Base-by-base conservation (phyloP, 2,329 filamentous ascomycete species). In the Ophiocordyceps sinensis region DNA sequence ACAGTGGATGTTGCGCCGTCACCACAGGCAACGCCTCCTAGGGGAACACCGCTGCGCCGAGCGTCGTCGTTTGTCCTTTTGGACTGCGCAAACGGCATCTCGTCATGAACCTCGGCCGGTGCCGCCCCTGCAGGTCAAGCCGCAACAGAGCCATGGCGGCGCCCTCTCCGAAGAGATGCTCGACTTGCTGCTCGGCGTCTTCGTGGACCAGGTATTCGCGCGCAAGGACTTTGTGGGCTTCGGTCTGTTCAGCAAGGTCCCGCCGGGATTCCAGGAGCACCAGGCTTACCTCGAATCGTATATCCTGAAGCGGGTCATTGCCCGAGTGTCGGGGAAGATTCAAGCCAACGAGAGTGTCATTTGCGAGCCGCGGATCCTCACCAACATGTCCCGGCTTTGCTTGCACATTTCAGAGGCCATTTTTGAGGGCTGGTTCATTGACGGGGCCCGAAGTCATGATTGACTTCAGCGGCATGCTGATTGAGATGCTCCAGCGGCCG, bases 251-350 rank as follows among this genome's bases (percentile, higher is more conserved):
- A 66, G 85, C 41, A 94, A 91, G 56, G 82, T 89, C 0, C 91
- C 93, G 2, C 86, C 91, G 1, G 88, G 89, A 0, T 94, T 94
- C 53, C 77, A 89, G 49, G 91, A 96, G 55, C 87, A 96, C 50
- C 88, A 95, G 53, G 86, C 87, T 0, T 94, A 88, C 56, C 95
- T 98, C 49, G 86, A 94, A 55, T 94, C 91, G 0, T 95, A 88
- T 54, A 66, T 96, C 3, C 66, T 96, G 17, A 76, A 79, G 26
- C 82, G 81, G 47, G 78, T 84, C 0, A 73, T 95, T 37, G 72
- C 77, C 3, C 76, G 82, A 28, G 63, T 94, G 14, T 75, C 75
- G 29, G 82, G 74, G 43, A 70, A 76, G 19, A 70, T 96, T 9
- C 77, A 85, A 45, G 62, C 81, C 2, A 75, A 88, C 47, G 77